Evolutionary conservation across 345 rosid genomes (phyloP).

Genomic region (Eucalyptus globulus): DNA sequence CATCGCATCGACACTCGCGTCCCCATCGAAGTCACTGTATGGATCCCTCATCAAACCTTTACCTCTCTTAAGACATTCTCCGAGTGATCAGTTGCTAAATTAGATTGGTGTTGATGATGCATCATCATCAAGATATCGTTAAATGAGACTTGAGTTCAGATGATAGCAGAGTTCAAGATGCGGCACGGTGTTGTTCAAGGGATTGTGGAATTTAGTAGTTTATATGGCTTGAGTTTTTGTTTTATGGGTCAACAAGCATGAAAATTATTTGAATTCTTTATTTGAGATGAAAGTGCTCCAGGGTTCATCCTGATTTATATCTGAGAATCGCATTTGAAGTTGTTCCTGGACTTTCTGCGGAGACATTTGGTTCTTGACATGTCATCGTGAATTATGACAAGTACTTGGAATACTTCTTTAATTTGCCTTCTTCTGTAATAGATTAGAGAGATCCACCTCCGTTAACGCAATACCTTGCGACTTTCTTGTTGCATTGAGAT

Average conservation of each 20-base stretch:
- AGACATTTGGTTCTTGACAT: neutral
- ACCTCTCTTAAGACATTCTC: neutral
- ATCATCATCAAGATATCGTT: neutral
- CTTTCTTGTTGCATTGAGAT: neutral
- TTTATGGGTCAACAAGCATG: neutral
- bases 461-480: neutral
- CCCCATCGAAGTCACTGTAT: conserved; percentile 56
- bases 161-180: neutral
- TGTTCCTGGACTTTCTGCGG: neutral
- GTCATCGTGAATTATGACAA: neutral
- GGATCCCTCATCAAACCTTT: neutral
- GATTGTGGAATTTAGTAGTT: neutral
- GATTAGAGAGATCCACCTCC: neutral
- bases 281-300: neutral
- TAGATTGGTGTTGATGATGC: neutral
- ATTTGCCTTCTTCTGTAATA: neutral
- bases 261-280: neutral
- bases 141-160: neutral
- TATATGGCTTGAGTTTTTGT: neutral
- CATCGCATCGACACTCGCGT: conserved; percentile 41
- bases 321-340: neutral
- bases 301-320: neutral
- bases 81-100: neutral
- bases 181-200: neutral
- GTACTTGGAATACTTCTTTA: neutral